Evolutionary conservation across 2,329 filamentous ascomycete species (phyloP).

Genomic region (Sordariomycetes sp.): DNA sequence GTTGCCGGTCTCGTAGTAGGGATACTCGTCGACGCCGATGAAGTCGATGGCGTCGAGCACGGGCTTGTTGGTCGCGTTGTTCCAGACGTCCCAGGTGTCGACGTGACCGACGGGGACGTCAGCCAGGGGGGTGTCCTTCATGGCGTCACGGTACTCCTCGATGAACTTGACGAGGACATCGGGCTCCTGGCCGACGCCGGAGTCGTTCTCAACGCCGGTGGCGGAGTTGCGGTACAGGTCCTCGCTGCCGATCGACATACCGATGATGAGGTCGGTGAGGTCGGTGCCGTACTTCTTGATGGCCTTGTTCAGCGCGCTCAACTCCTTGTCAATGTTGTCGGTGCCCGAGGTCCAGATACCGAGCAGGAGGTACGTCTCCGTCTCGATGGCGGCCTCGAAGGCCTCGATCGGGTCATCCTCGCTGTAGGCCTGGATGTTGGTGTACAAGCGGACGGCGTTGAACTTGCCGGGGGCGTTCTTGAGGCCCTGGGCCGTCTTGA

Average conservation of each 20-base stretch:
- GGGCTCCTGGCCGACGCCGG: constrained; percentile 50
- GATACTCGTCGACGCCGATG: constrained; percentile 77
- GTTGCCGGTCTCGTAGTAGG: constrained; percentile 64
- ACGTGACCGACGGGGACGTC: constrained; percentile 65
- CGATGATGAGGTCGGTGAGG: constrained; percentile 56
- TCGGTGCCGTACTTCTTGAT: constrained; percentile 53
- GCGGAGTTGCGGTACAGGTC: constrained; percentile 71
- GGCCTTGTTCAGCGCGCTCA: constrained; percentile 56
- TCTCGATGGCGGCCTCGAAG: constrained; percentile 71
- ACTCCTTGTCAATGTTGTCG: constrained; percentile 54
- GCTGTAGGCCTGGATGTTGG: constrained; percentile 46
- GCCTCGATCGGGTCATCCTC: constrained; percentile 53
- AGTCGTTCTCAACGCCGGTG: constrained; percentile 50
- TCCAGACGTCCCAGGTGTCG: constrained; percentile 77
- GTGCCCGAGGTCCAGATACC: constrained; percentile 71
- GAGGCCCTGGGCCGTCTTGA: constrained; percentile 51
- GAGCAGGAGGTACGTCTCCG: constrained; percentile 65
- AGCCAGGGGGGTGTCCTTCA: constrained; percentile 47
- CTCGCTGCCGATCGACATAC: constrained; percentile 78
- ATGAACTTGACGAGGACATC: constrained; percentile 56
- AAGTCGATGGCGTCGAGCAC: constrained; percentile 63
- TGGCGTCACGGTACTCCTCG: constrained; percentile 47
- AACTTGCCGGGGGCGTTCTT: constrained; percentile 48
- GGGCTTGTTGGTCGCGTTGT: constrained; percentile 56
- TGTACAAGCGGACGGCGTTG: constrained; percentile 59